Percentiles rank a stretch among this genome's conserved stretches.
Evolutionary conservation across 306 rosid genomes (phyloP).

Genomic region (Casuarina cunninghamiana): DNA sequence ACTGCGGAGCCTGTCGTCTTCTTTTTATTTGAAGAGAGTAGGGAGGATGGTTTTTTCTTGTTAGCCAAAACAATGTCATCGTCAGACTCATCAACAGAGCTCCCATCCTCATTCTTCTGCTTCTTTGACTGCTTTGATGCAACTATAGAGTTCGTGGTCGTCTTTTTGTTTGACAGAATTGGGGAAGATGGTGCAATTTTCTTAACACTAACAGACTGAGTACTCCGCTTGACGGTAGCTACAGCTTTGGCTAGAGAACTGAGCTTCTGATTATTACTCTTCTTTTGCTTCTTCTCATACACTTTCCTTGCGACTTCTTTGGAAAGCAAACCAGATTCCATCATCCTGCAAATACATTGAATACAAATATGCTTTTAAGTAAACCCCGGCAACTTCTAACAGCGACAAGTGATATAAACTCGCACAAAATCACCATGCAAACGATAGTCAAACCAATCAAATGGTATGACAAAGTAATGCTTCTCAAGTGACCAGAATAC

Average conservation of each 20-base stretch:
- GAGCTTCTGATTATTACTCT: constrained; percentile 40
- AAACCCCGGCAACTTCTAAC: background rate
- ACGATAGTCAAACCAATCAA: background rate
- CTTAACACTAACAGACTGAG: constrained; percentile 46
- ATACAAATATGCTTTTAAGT: background rate
- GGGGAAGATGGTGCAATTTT: constrained; percentile 37
- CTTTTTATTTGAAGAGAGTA: constrained; percentile 40
- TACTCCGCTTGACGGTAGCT: constrained; percentile 36
- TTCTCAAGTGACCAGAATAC: background rate
- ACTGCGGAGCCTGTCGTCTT: constrained; percentile 31
- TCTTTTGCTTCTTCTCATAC: constrained; percentile 65
- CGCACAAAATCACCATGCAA: background rate
- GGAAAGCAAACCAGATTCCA: constrained; percentile 87
- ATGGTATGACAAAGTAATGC: background rate
- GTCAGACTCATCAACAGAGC: constrained; percentile 53
- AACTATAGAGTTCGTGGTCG: constrained; percentile 27
- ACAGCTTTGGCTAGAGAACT: constrained; percentile 50
- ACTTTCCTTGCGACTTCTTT: constrained; percentile 62
- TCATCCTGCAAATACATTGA: constrained; percentile 65
- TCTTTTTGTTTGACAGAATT: constrained; percentile 40
- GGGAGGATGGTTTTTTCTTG: constrained; percentile 42
- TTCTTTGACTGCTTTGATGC: constrained; percentile 51
- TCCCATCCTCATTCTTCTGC: constrained; percentile 36
- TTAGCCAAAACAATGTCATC: constrained; percentile 34
- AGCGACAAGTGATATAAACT: background rate